Conservation (phyloP, 192 early-diverging fungal genomes). For the Coemansia aciculifera region DNA sequence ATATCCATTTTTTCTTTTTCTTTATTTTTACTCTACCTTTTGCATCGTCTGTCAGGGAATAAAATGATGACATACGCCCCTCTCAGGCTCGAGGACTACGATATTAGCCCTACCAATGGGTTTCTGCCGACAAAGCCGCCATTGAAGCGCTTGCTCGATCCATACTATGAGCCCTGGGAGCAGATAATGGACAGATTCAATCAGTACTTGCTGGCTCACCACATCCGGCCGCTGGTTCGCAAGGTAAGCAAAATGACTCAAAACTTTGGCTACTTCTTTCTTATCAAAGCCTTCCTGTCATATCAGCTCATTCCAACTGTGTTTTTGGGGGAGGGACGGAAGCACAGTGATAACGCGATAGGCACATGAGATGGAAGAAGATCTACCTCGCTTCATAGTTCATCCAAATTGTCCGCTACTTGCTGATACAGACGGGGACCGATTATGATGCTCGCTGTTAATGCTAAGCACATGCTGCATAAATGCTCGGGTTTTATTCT, state of each 20-base stretch:
- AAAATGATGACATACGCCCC: constrained; percentile 21
- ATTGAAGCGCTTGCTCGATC: constrained; percentile 67
- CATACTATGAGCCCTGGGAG: constrained; percentile 90
- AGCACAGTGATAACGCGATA: constrained; percentile 6
- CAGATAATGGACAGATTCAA: constrained; percentile 74
- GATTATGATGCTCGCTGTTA: not conserved
- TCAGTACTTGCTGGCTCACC: constrained; percentile 68
- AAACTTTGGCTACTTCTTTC: not conserved
- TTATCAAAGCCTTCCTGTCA: not conserved
- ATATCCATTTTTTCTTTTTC: not conserved
- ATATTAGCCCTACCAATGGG: constrained; percentile 77
- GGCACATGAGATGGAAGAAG: constrained; percentile 6
- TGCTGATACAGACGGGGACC: not conserved
- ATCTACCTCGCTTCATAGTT: not conserved
- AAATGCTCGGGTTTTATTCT: not conserved
- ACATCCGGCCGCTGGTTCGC: constrained; percentile 63
- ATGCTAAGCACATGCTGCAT: constrained; percentile 2
- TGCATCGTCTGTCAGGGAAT: not conserved
- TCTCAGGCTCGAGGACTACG: constrained; percentile 71
- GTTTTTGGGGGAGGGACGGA: not conserved
- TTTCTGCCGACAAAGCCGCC: constrained; percentile 84
- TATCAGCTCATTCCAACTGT: not conserved
- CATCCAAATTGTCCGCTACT: not conserved
- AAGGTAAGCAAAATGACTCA: constrained; percentile 57
- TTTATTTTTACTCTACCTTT: not conserved